These are phyloP conservation scores for Pigoraptor vietnamica DNA, from an alignment of 78 protist genomes.

Conservation along the genomic window DNA sequence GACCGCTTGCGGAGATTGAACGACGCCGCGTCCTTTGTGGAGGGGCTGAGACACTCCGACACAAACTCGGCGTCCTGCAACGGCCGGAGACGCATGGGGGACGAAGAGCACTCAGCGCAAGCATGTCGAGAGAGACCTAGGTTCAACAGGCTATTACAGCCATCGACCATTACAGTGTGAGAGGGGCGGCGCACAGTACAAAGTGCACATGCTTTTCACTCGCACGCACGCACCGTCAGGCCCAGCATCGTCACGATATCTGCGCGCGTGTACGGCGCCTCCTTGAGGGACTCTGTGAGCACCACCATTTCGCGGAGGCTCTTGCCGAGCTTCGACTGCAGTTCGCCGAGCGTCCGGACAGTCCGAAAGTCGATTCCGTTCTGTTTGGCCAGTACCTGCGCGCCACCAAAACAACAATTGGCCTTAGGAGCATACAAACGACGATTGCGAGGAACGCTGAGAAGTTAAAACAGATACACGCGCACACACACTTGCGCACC, in stretches of 20 bases:
- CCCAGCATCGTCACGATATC: not conserved
- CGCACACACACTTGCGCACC: not conserved
- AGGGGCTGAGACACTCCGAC: not conserved
- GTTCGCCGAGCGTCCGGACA: not conserved
- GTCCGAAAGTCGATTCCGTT: not conserved
- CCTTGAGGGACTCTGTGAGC: not conserved
- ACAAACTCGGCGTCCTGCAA: not conserved
- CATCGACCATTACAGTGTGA: too few species aligned
- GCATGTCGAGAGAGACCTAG: too few species aligned
- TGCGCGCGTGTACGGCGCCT: not conserved
- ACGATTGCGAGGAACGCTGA: too few species aligned
- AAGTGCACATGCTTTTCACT: not conserved
- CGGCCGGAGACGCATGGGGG: not conserved
- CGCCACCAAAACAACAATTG: too few species aligned
- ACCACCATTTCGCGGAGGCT: not conserved
- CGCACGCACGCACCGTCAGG: not conserved
- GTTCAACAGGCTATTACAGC: too few species aligned
- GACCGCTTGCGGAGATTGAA: not conserved
- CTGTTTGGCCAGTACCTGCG: not conserved
- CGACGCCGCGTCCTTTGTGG: not conserved
- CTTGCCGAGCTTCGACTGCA: not conserved
- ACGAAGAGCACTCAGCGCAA: too few species aligned
- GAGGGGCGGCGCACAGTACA: too few species aligned
- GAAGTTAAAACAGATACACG: too few species aligned
- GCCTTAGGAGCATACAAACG: too few species aligned